Evolutionary conservation across 306 rosid genomes (phyloP), one percentile per base, ranked within the genome.

Genomic region (Mimosa pudica): DNA sequence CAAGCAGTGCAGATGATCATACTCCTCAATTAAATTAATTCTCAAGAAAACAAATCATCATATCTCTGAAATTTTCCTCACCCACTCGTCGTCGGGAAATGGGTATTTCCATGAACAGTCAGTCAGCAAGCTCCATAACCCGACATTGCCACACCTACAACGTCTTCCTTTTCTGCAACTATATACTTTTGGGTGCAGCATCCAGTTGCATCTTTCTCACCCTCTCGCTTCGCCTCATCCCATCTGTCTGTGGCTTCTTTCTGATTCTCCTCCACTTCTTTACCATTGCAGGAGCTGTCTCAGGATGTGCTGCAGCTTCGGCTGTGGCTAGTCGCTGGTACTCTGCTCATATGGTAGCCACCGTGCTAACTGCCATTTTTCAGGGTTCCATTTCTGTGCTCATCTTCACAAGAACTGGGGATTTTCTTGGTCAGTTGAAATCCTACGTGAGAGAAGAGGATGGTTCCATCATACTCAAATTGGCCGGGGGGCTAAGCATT

Each of bases 141-240:
- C 82, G 68, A 1, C 91, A 89, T 55, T 83, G 85, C 91, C 82
- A 89, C 89, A 89, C 87, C 64, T 96, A 94, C 85, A 94, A 92
- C 57, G 80, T 87, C 20, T 94, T 94, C 81, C 91, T 94, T 41
- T 83, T 94, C 76, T 86, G 98, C 85, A 94, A 94, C 94, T 94
- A 94, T 86, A 82, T 94, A 4, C 89, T 94, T 8, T 77, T 92
- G 17, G 98, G 97, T 20, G 96, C 98, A 32, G 97, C 98, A 61
- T 89, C 98, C 18, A 88, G 94, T 79, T 94, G 98, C 90, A 92
- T 94, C 77, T 94, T 94, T 88, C 97, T 94, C 80, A 90, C 97
- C 10, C 94, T 94, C 61, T 94, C 97, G 0, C 97, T 94, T 35
- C 90, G 98, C 20, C 88, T 92, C 75, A 4, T 94, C 32, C 98